A percentile compares a stretch with the other conserved stretches of the same genome.
phyloP scores from a whole-genome alignment of 2,329 filamentous ascomycete genomes.

The Ophiostoma australiae region DNA sequence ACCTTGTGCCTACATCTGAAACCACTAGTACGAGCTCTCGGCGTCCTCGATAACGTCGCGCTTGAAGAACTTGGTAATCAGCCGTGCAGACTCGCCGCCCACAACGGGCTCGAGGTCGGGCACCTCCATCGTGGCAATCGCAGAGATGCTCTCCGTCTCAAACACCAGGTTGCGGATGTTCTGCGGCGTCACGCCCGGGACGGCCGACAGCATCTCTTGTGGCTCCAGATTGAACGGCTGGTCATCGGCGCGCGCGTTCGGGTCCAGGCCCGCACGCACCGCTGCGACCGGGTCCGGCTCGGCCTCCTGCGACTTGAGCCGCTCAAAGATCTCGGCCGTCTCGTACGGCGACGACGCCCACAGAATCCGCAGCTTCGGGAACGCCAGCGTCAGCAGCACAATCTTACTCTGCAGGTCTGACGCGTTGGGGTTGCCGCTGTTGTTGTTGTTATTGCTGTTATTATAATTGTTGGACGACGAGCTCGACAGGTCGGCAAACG shows the following conservation, averaged over 20 bases:
- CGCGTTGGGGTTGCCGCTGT: constrained; percentile 44
- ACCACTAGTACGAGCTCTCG: not conserved
- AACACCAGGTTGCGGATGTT: constrained; percentile 68
- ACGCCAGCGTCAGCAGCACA: constrained; percentile 85
- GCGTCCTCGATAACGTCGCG: constrained; percentile 52
- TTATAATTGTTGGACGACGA: not conserved
- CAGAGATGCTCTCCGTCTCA: constrained; percentile 68
- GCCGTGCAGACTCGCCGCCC: constrained; percentile 69
- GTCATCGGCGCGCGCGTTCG: constrained; percentile 55
- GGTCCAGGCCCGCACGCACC: constrained; percentile 73
- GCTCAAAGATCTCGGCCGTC: constrained; percentile 93
- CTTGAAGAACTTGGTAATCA: constrained; percentile 78
- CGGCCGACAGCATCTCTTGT: constrained; percentile 80
- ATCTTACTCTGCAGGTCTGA: constrained; percentile 87
- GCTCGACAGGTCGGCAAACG: constrained; percentile 59
- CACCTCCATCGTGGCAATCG: constrained; percentile 80
- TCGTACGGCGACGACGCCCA: constrained; percentile 94
- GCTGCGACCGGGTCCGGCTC: constrained; percentile 89
- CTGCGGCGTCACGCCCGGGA: constrained; percentile 79
- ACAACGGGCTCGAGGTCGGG: constrained; percentile 68
- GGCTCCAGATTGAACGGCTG: constrained; percentile 75
- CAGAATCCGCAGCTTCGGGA: constrained; percentile 82
- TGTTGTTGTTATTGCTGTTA: not conserved
- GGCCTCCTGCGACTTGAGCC: constrained; percentile 80
- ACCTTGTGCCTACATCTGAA: not conserved